Evolutionary conservation across 2,329 filamentous ascomycete genomes (phyloP), one percentile per base, ranked within the genome.

Genomic region (Tolypocladium pustulatum): DNA sequence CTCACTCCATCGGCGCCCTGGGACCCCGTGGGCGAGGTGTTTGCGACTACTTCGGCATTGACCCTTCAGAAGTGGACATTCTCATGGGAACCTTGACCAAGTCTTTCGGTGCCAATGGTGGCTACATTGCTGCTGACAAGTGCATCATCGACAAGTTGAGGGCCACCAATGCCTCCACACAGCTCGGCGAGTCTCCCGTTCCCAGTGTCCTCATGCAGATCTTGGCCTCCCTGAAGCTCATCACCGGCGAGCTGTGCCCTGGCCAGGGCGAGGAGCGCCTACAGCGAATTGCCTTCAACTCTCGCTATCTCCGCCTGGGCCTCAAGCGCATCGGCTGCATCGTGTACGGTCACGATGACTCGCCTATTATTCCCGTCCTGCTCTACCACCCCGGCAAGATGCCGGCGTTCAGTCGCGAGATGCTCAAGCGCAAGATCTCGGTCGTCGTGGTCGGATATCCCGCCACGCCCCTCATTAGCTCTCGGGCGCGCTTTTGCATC

Each of bases 381-480:
- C 85, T 99, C 34, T 99, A 97, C 81, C 91, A 97, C 76, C 94
- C 94, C n/a, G 94, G 90, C 67, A 99, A 99, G 78, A 97, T 99
- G 81, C 90, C 93, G 5, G 93, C 94, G 60, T 99, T 99, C 75
- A 97, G 91, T 55, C 94, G 96, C 71, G 94, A 97, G 74, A 97
- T 99, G 94, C 84, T 97, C 61, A 90, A 90, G 76, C 90, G 94
- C 69, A 97, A 97, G 75, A 97, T 99, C 66, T 94, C 93, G 0
- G 90, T 97, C 56, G 94, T 99, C 43, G 90, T 99, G 53, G 94
- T 99, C 61, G 94, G 93, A 57, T 99, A 99, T 71, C 94, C 94
- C 7, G 94, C 93, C 10, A 99, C 94, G 2, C 94, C 94, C 1
- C 83, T 99, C 53, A 95, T 97, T 66, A 95, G 90, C 62, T 97